Evolutionary conservation across 768 basidiomycete genomes (phyloP).

Genomic region (Boletus sensibilis): DNA sequence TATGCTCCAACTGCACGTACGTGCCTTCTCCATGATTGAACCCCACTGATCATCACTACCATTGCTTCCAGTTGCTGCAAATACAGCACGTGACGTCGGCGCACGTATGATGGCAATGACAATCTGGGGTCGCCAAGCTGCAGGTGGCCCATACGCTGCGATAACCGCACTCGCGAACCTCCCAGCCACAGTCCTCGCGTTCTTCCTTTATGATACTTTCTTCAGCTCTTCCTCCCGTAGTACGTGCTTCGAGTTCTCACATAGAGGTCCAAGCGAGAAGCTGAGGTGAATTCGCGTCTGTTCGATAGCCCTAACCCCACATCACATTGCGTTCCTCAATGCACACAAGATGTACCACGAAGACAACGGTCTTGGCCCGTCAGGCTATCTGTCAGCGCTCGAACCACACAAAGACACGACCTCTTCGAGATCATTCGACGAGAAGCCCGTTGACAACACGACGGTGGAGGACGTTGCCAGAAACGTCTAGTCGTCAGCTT

Average conservation of each 20-base stretch:
- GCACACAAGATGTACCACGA: slow-evolving; percentile 26
- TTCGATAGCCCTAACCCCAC: slow-evolving; percentile 23
- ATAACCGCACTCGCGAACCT: slow-evolving; percentile 65
- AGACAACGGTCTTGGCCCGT: slow-evolving; percentile 23
- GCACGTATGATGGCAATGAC: slow-evolving; percentile 57
- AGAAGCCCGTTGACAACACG: slow-evolving; percentile 4
- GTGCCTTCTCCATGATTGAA: not conserved
- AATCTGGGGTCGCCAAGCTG: slow-evolving; percentile 55
- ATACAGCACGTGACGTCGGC: slow-evolving; percentile 68
- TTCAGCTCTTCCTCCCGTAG: slow-evolving; percentile 60
- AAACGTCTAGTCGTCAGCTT: slow-evolving; percentile 17
- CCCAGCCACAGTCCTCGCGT: slow-evolving; percentile 57
- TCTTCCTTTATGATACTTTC: slow-evolving; percentile 54
- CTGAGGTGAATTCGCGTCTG: slow-evolving; percentile 5
- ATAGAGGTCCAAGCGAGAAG: not conserved
- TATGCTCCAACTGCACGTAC: slow-evolving; percentile 50
- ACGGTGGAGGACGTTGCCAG: not conserved
- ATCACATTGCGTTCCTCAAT: slow-evolving; percentile 21
- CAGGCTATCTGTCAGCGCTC: slow-evolving; percentile 24
- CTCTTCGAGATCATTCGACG: slow-evolving; percentile 13
- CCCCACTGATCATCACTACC: not conserved
- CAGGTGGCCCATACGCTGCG: slow-evolving; percentile 57
- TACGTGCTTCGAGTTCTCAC: slow-evolving; percentile 28
- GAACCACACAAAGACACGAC: slow-evolving; percentile 1
- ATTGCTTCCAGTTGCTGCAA: slow-evolving; percentile 48